phyloP scores from a whole-genome alignment of 345 rosid genomes.

The Gossypium turneri region DNA sequence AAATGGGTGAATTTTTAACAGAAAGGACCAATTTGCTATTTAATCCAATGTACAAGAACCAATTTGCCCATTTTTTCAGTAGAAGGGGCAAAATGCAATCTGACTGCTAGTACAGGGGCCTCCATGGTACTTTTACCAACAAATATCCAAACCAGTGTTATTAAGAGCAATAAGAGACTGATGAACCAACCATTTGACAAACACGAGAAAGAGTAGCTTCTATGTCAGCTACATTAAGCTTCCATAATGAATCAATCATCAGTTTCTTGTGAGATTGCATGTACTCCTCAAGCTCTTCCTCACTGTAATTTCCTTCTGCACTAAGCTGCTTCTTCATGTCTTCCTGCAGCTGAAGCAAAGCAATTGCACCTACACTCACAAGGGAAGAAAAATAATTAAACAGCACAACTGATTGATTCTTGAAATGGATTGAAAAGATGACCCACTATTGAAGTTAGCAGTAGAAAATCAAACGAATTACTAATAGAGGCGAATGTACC shows the following conservation, averaged over 20 bases:
- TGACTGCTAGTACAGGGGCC: no score
- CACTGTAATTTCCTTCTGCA: constrained; percentile 78
- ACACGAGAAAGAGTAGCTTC: constrained; percentile 92
- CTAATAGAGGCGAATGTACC: background rate
- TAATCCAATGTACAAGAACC: no score
- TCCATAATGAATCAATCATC: constrained; percentile 97
- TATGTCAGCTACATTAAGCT: constrained; percentile 97
- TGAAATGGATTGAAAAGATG: constrained; percentile 1
- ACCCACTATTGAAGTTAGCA: background rate
- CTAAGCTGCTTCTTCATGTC: constrained; percentile 92
- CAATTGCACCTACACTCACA: constrained; percentile 72
- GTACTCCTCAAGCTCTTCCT: constrained; percentile 88
- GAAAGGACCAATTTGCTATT: no score
- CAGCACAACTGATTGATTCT: background rate
- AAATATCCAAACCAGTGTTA: constrained; percentile 6
- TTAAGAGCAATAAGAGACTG: background rate
- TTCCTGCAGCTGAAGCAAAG: constrained; percentile 94
- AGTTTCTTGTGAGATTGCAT: constrained; percentile 80
- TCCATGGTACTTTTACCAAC: background rate
- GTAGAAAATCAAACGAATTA: background rate
- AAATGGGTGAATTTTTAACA: no score
- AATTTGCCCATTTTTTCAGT: no score
- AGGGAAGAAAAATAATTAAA: background rate
- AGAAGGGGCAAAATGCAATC: no score
- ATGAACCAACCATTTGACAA: constrained; percentile 77